phyloP scores from a whole-genome alignment of 2,329 filamentous ascomycete genomes.

The Diaporthe vexans region DNA sequence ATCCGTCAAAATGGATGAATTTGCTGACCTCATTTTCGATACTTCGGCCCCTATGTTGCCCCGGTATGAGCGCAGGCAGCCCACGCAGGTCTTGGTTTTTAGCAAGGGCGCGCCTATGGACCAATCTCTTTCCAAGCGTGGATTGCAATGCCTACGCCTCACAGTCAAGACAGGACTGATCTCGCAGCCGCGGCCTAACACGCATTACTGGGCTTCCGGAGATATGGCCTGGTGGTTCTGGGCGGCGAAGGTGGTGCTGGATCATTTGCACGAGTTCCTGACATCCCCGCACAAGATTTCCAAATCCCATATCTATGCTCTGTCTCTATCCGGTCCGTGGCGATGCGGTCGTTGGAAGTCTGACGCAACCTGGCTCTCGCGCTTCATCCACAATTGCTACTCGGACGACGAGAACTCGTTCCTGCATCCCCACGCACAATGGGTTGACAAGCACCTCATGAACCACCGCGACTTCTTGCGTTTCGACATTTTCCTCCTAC shows the following conservation, averaged over 20 bases:
- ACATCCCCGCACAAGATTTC: too few species aligned
- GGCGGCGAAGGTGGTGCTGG: constrained; percentile 6
- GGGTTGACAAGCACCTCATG: background rate
- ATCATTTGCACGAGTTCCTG: background rate
- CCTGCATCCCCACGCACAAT: background rate
- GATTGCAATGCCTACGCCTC: background rate
- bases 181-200: background rate
- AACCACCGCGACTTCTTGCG: background rate
- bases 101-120: background rate
- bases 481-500: constrained; percentile 9
- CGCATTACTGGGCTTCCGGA: constrained; percentile 17
- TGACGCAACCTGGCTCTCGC: background rate
- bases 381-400: background rate
- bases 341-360: background rate
- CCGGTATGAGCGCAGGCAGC: background rate
- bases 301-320: too few species aligned
- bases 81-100: background rate
- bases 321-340: background rate
- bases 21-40: background rate
- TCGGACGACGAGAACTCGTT: background rate
- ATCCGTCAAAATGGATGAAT: background rate
- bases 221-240: constrained; percentile 23
- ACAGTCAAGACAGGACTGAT: background rate
- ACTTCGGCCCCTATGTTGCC: background rate
- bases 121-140: background rate